Evolutionary conservation across 1,284 basidiomycete species (phyloP).

Genomic region (Leccinum huronense): DNA sequence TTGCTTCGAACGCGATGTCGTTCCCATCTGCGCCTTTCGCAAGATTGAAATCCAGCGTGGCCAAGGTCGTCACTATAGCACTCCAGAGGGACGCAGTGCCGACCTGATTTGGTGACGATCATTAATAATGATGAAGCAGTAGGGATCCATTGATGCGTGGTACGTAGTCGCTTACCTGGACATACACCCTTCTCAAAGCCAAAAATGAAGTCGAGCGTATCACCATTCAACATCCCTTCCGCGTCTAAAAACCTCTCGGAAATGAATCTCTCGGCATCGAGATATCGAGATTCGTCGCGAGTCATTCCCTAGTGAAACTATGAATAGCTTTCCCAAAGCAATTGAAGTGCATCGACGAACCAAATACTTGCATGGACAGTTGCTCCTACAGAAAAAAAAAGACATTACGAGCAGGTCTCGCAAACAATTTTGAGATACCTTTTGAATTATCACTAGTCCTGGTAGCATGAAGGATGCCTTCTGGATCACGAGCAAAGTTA

Average conservation of each 20-base stretch:
- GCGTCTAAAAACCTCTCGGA: constrained; percentile 27
- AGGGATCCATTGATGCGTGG: too few relatives aligned
- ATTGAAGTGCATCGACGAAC: constrained; percentile 10
- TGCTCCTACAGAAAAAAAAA: constrained; percentile 9
- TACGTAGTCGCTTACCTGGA: constrained; percentile 15
- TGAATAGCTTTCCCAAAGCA: neutral
- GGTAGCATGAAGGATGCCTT: constrained; percentile 18
- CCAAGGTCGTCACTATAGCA: constrained; percentile 24
- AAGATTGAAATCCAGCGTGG: constrained; percentile 23
- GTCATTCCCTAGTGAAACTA: constrained; percentile 22
- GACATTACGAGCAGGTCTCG: neutral
- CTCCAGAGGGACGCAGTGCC: constrained; percentile 22
- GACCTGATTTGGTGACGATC: constrained; percentile 13
- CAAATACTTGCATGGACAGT: constrained; percentile 24
- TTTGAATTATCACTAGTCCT: constrained; percentile 28
- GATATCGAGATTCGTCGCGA: constrained; percentile 25
- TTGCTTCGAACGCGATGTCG: constrained; percentile 16
- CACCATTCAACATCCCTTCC: constrained; percentile 19
- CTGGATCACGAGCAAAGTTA: neutral
- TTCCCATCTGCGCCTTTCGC: constrained; percentile 9
- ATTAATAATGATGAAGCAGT: neutral
- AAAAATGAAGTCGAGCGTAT: constrained; percentile 19
- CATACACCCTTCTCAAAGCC: constrained; percentile 30
- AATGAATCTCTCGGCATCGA: constrained; percentile 22
- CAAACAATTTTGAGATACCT: constrained; percentile 14